Conservation (phyloP, 495 filamentous ascomycete genomes). For the Sporormia fimetaria region DNA sequence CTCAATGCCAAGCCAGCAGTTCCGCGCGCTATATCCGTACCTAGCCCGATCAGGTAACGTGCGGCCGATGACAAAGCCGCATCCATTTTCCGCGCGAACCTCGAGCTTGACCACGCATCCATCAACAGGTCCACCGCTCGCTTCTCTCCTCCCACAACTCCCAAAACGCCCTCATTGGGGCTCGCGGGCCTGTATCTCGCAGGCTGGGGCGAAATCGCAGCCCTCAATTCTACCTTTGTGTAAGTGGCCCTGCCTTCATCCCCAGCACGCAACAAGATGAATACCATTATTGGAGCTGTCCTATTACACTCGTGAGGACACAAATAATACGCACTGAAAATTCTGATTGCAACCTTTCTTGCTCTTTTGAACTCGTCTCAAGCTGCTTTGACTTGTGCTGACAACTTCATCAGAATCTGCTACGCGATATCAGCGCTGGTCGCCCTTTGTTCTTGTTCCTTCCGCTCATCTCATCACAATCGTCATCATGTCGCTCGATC, state of each 20-base stretch:
- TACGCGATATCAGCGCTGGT: background rate
- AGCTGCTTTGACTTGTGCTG: slow-evolving; percentile 3
- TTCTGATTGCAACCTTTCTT: slow-evolving; percentile 27
- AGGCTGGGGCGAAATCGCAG: too few relatives aligned
- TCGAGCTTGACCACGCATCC: too few relatives aligned
- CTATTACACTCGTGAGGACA: slow-evolving; percentile 46
- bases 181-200: too few relatives aligned
- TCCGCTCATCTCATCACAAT: background rate
- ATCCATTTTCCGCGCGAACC: too few relatives aligned
- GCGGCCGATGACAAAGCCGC: too few relatives aligned
- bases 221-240: background rate
- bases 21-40: too few relatives aligned
- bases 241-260: slow-evolving; percentile 9
- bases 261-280: slow-evolving; percentile 44
- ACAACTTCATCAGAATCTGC: slow-evolving; percentile 13
- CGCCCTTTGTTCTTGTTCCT: background rate
- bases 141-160: slow-evolving; percentile 8
- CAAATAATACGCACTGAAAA: slow-evolving; percentile 38
- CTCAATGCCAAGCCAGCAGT: too few relatives aligned
- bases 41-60: too few relatives aligned
- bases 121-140: too few relatives aligned
- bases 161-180: background rate
- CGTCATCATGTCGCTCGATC: slow-evolving; percentile 45
- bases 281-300: slow-evolving; percentile 94
- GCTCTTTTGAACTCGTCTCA: background rate